Evolutionary conservation across 371 early-diverging fungal species (phyloP).

Genomic region (Syncephalastrum contaminatum): DNA sequence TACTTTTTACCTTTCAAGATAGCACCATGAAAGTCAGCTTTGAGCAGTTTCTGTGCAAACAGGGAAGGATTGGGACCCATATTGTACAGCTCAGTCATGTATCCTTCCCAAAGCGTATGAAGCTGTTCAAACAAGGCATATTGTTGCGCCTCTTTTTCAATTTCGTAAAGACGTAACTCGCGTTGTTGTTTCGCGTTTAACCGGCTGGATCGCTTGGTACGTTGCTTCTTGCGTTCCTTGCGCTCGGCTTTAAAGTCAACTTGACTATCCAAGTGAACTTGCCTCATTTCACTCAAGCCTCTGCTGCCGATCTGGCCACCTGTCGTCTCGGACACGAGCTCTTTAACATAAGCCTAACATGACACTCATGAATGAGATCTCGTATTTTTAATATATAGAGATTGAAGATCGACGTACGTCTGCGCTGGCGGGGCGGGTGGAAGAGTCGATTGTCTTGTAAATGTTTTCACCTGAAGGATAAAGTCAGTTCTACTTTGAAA

Average conservation of each 20-base stretch:
- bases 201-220: slow-evolving; percentile 8
- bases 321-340: too few species aligned
- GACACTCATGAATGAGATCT: too few species aligned
- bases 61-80: slow-evolving; percentile 27
- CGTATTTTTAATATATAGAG: too few species aligned
- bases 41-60: slow-evolving; percentile 67
- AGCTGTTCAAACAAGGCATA: slow-evolving; percentile 73
- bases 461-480: too few species aligned
- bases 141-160: slow-evolving; percentile 52
- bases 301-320: background rate
- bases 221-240: slow-evolving; percentile 6
- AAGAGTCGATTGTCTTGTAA: too few species aligned
- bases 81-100: slow-evolving; percentile 67
- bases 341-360: too few species aligned
- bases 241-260: background rate
- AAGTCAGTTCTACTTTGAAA: too few species aligned
- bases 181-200: slow-evolving; percentile 67
- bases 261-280: slow-evolving; percentile 9
- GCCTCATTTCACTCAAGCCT: slow-evolving; percentile 13
- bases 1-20: slow-evolving; percentile 62
- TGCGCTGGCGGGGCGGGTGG: too few species aligned
- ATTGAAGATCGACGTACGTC: too few species aligned
- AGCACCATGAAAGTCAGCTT: slow-evolving; percentile 87
- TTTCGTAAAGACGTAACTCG: slow-evolving; percentile 59
- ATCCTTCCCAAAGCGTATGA: slow-evolving; percentile 78